These are phyloP conservation scores for Fraxinus latifolia DNA, from an alignment of 305 asterid species.

Conservation along the genomic window DNA sequence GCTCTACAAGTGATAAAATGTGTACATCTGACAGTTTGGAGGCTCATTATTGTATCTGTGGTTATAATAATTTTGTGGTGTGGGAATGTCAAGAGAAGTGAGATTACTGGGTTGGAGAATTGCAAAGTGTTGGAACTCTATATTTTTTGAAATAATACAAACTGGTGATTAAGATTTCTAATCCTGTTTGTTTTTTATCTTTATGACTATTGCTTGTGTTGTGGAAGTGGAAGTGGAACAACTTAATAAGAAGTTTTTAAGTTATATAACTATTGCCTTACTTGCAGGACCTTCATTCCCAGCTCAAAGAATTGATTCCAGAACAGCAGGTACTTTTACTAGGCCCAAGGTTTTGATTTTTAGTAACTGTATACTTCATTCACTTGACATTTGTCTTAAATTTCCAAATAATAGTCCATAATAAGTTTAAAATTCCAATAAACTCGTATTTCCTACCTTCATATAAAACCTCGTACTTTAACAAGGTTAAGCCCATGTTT, in stretches of 20 bases:
- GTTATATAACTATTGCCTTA: slow-evolving; percentile 1
- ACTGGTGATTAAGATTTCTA: slow-evolving; percentile 4
- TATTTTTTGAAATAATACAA: not conserved
- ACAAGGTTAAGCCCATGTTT: not conserved
- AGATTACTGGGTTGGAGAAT: not conserved
- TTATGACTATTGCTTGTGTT: slow-evolving; percentile 14
- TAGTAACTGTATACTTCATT: not conserved
- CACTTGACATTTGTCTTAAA: not conserved
- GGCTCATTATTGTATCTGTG: not conserved
- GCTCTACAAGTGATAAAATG: not conserved
- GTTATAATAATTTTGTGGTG: not conserved
- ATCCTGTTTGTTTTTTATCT: not conserved
- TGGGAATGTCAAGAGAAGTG: not conserved
- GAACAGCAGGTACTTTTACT: slow-evolving; percentile 60
- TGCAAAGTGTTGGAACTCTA: not conserved
- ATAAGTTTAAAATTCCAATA: not conserved
- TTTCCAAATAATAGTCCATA: not conserved
- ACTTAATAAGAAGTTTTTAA: slow-evolving; percentile 17
- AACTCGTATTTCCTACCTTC: not conserved
- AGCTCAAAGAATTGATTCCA: slow-evolving; percentile 82
- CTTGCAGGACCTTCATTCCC: slow-evolving; percentile 66
- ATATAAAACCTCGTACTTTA: not conserved
- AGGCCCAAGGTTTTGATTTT: not conserved
- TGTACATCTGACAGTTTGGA: not conserved
- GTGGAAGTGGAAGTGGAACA: not conserved